Evolutionary conservation across 495 filamentous ascomycete species (phyloP).

Genomic region (Talaromyces nanjingensis): DNA sequence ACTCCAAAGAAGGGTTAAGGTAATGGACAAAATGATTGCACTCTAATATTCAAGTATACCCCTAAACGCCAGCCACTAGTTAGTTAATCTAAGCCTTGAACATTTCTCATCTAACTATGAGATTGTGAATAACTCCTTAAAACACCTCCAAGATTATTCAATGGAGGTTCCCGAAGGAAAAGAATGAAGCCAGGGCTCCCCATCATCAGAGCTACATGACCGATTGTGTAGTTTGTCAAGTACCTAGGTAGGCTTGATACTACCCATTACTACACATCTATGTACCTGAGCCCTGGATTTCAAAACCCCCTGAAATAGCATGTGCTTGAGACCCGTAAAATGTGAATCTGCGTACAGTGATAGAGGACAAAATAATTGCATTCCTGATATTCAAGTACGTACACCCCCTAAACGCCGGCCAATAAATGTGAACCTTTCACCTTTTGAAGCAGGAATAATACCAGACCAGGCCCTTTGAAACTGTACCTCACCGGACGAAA

Average conservation of each 20-base stretch:
- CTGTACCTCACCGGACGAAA: neutral
- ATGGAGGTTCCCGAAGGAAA: too few species aligned
- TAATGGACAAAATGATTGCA: too few species aligned
- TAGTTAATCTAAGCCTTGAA: too few species aligned
- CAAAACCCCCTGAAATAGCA: neutral
- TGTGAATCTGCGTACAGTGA: too few species aligned
- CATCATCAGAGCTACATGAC: too few species aligned
- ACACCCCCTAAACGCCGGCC: neutral
- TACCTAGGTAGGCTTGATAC: neutral
- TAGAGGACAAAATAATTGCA: neutral
- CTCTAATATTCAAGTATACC: too few species aligned
- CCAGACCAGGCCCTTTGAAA: neutral
- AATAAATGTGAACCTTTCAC: neutral
- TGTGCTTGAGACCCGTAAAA: neutral
- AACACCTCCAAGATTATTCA: too few species aligned
- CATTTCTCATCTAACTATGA: too few species aligned
- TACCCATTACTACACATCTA: neutral
- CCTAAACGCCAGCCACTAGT: too few species aligned
- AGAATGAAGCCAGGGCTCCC: neutral
- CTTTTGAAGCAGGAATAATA: neutral
- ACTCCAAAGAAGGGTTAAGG: too few species aligned
- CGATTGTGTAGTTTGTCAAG: too few species aligned
- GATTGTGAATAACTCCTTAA: too few species aligned
- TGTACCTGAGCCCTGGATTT: neutral
- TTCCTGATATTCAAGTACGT: neutral